phyloP scores from a whole-genome alignment of 768 basidiomycete genomes.

The Trametes gibbosa region DNA sequence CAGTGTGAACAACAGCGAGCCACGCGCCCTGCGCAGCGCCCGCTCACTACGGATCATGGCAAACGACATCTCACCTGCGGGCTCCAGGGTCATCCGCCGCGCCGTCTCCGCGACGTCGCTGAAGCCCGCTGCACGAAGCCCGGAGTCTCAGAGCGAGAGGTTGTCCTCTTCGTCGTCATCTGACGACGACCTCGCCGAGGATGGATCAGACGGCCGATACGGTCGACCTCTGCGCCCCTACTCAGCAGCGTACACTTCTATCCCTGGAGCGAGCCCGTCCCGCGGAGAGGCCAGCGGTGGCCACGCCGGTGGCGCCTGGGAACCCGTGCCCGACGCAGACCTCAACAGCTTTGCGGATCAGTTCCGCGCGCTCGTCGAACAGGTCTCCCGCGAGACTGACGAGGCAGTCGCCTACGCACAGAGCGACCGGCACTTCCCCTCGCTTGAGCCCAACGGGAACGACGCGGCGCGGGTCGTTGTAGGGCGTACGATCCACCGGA shows the following conservation, averaged over 20 bases:
- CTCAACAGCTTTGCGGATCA: conserved; percentile 45
- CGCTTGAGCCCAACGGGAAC: conserved; percentile 3
- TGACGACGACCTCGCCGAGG: conserved; percentile 9
- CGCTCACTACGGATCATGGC: conserved; percentile 20
- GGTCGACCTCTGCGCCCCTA: conserved; percentile 6
- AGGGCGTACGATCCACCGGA: conserved; percentile 63
- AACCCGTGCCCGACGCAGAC: conserved; percentile 32
- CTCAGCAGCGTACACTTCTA: conserved; percentile 16
- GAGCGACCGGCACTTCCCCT: neutral
- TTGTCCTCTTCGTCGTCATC: conserved; percentile 13
- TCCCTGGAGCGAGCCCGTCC: conserved; percentile 1
- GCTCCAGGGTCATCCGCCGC: conserved; percentile 15
- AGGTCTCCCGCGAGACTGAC: conserved; percentile 53
- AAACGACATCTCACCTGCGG: conserved; percentile 12
- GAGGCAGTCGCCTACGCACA: conserved; percentile 39
- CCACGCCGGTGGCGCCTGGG: conserved; percentile 5
- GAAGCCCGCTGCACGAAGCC: neutral
- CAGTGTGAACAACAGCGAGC: conserved; percentile 17
- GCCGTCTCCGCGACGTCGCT: conserved; percentile 13
- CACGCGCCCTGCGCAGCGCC: conserved; percentile 21
- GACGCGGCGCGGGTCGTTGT: conserved; percentile 57
- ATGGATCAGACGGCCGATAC: conserved; percentile 11
- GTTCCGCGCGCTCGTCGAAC: conserved; percentile 49
- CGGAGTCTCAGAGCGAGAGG: neutral
- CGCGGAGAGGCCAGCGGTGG: neutral